Percentiles rank a stretch among this genome's conserved stretches.
Evolutionary conservation across 2,329 filamentous ascomycete genomes (phyloP).

Genomic region (Colletotrichum sidae): DNA sequence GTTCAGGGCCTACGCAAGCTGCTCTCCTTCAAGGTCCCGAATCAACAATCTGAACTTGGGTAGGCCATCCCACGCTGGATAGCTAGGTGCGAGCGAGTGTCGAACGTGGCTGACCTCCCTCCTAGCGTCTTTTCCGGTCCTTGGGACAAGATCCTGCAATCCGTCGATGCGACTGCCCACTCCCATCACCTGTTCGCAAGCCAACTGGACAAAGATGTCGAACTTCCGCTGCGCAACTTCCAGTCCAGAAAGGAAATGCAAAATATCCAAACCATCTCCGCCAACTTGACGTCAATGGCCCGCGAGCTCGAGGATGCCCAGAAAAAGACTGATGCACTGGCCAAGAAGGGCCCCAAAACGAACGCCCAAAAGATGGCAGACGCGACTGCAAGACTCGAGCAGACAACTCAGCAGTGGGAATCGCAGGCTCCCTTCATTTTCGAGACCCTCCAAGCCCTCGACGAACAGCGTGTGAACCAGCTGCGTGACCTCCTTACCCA

Average conservation of each 20-base stretch:
- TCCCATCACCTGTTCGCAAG: conserved; percentile 85
- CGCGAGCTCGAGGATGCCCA: conserved; percentile 87
- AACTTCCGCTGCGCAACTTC: conserved; percentile 84
- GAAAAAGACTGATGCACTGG: conserved; percentile 86
- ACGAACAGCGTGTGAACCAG: conserved; percentile 90
- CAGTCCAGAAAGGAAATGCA: conserved; percentile 80
- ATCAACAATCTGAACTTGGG: conserved; percentile 86
- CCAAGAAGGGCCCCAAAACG: conserved; percentile 80
- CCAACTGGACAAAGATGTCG: conserved; percentile 89
- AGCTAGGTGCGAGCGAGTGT: too few species aligned
- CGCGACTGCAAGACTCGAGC: conserved; percentile 79
- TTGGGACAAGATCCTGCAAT: conserved; percentile 88
- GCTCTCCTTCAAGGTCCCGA: conserved; percentile 77
- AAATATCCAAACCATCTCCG: conserved; percentile 83
- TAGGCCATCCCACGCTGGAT: conserved; percentile 58
- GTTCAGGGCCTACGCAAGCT: conserved; percentile 85
- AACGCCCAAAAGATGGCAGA: conserved; percentile 82
- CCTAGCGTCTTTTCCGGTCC: conserved; percentile 86
- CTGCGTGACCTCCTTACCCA: conserved; percentile 92
- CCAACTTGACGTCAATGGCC: conserved; percentile 82
- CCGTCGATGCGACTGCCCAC: conserved; percentile 82
- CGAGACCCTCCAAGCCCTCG: conserved; percentile 89
- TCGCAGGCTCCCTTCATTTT: conserved; percentile 95
- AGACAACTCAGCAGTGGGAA: conserved; percentile 88
- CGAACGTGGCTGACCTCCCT: conserved; percentile 19